phyloP scores from a whole-genome alignment of 2,329 filamentous ascomycete genomes.

The Ceratocystis eucalypticola region DNA sequence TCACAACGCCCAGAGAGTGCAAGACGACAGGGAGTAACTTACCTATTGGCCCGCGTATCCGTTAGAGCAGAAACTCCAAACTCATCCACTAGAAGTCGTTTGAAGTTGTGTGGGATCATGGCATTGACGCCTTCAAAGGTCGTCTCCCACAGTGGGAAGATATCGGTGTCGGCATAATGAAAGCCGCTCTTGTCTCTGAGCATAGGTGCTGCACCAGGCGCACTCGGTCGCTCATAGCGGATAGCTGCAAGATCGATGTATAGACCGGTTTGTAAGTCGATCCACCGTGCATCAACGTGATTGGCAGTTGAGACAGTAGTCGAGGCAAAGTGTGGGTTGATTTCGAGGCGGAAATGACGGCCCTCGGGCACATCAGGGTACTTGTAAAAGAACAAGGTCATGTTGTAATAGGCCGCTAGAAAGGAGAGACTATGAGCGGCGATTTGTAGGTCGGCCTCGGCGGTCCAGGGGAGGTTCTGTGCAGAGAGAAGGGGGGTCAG shows the following conservation, averaged over 20 bases:
- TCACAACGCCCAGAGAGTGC: neutral
- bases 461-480: slow-evolving; percentile 62
- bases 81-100: slow-evolving; percentile 44
- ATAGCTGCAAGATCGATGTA: slow-evolving; percentile 41
- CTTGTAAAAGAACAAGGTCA: slow-evolving; percentile 34
- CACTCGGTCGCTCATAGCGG: slow-evolving; percentile 34
- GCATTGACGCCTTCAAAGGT: slow-evolving; percentile 53
- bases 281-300: slow-evolving; percentile 35
- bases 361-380: slow-evolving; percentile 29
- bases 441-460: slow-evolving; percentile 64
- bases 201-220: slow-evolving; percentile 30
- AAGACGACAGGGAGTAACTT: slow-evolving; percentile 22
- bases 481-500: slow-evolving; percentile 12
- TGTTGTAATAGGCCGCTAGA: slow-evolving; percentile 55
- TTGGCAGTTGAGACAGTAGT: slow-evolving; percentile 24
- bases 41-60: slow-evolving; percentile 40
- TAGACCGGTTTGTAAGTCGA: slow-evolving; percentile 34
- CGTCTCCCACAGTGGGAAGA: slow-evolving; percentile 57
- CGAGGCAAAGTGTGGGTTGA: slow-evolving; percentile 33
- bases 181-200: slow-evolving; percentile 40
- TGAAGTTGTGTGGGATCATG: slow-evolving; percentile 51
- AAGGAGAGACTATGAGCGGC: slow-evolving; percentile 50
- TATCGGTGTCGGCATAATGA: slow-evolving; percentile 37
- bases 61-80: slow-evolving; percentile 41
- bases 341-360: slow-evolving; percentile 36